Conservation (phyloP, 2,329 filamentous ascomycete species). For the Trichoderma oligosporum region DNA sequence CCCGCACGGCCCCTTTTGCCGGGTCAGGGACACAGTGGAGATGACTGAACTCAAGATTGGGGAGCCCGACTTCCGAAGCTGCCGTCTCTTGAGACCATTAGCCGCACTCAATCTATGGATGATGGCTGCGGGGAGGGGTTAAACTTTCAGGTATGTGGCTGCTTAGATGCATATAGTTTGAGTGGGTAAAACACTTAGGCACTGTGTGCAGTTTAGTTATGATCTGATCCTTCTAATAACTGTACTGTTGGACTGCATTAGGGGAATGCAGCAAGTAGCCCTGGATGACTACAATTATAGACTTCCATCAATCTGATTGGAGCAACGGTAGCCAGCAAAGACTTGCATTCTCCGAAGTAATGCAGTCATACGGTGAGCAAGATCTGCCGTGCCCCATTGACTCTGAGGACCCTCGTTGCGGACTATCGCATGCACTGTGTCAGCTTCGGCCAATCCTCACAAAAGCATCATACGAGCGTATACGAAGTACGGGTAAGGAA, state of each 20-base stretch:
- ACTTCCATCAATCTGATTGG: neutral
- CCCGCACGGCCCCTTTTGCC: conserved; percentile 13
- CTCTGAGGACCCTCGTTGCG: neutral
- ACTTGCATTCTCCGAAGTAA: neutral
- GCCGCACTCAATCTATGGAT: conserved; percentile 3
- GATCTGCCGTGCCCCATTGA: neutral
- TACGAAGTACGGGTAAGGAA: neutral
- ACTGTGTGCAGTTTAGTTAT: neutral
- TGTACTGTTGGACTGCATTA: neutral
- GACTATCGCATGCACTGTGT: conserved; percentile 16
- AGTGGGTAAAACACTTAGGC: neutral
- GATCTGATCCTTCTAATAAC: neutral
- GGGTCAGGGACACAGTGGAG: conserved; percentile 11
- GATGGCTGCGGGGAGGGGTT: conserved; percentile 9
- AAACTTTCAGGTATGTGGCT: conserved; percentile 3
- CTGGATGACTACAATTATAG: neutral
- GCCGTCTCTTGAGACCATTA: neutral
- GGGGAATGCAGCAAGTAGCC: neutral
- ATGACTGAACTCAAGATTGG: neutral
- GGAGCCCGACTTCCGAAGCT: conserved; percentile 15
- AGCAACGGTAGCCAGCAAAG: neutral
- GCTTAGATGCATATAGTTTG: neutral
- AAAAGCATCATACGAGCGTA: conserved; percentile 5
- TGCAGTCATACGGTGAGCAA: conserved; percentile 7
- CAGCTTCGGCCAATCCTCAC: neutral